A percentile compares a stretch with the other conserved stretches of the same genome.
Conservation (phyloP, 2,329 filamentous ascomycete genomes). For the Hypoxylon sp. region DNA sequence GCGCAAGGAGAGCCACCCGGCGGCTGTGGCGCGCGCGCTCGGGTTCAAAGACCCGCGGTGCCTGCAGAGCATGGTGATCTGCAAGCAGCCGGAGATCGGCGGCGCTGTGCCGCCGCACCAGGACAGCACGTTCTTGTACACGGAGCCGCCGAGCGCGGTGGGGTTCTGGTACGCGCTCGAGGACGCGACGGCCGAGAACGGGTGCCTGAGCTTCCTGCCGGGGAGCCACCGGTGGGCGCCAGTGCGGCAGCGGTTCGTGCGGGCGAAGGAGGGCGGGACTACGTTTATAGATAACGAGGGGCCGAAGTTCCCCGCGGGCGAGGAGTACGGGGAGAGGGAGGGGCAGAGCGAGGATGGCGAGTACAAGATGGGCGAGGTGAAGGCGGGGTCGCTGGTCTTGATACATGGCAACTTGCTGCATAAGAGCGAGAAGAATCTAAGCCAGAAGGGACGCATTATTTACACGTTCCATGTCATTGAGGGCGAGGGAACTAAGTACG, state of each 20-base stretch:
- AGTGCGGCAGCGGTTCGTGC: conserved; percentile 81
- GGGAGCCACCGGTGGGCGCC: conserved; percentile 82
- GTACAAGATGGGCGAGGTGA: conserved; percentile 88
- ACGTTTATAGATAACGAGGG: conserved; percentile 81
- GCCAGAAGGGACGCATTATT: conserved; percentile 88
- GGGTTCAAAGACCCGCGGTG: conserved; percentile 82
- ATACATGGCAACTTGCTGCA: conserved; percentile 97
- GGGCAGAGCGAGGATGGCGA: conserved; percentile 63
- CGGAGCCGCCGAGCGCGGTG: conserved; percentile 87
- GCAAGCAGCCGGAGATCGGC: conserved; percentile 97
- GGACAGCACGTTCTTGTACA: conserved; percentile 94
- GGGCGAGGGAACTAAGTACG: conserved; percentile 79
- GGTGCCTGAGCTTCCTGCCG: conserved; percentile 87
- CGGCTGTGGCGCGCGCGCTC: conserved; percentile 76
- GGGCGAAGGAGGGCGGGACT: conserved; percentile 69
- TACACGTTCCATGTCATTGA: conserved; percentile 99
- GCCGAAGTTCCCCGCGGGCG: conserved; percentile 71
- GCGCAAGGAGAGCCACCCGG: conserved; percentile 60
- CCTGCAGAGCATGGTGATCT: conserved; percentile 97
- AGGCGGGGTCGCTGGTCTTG: conserved; percentile 89
- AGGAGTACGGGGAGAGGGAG: conserved; percentile 62
- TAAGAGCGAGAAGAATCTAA: conserved; percentile 94
- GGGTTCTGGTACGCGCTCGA: conserved; percentile 99
- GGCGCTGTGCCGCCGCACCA: conserved; percentile 92
- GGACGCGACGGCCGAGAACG: conserved; percentile 88